These are phyloP conservation scores for Rhodamnia argentea DNA, from an alignment of 345 rosid genomes.

Conservation along the genomic window DNA sequence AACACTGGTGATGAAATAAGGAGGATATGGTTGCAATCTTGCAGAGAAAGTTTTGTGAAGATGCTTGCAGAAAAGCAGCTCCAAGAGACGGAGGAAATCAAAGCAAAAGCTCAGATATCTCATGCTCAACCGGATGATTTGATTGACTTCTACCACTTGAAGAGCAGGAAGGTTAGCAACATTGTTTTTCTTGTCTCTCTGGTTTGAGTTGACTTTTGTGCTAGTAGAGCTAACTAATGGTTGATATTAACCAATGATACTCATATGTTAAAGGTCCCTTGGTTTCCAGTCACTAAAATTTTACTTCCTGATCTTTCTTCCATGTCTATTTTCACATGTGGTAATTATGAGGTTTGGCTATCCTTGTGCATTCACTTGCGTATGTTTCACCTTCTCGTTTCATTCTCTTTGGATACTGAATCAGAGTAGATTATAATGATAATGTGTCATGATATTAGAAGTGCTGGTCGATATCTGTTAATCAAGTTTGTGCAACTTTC, in stretches of 20 bases:
- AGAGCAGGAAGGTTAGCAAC: conserved; percentile 82
- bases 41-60: conserved; percentile 88
- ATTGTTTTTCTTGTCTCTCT: neutral
- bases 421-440: neutral
- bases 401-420: neutral
- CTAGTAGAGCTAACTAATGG: neutral
- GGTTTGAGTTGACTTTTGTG: neutral
- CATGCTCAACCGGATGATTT: conserved; percentile 98
- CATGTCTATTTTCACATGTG: neutral
- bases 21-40: conserved; percentile 83
- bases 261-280: neutral
- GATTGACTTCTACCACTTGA: conserved; percentile 92
- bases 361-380: neutral
- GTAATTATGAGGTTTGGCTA: neutral
- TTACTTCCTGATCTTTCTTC: neutral
- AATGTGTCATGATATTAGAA: neutral
- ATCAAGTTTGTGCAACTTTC: neutral
- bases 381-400: neutral
- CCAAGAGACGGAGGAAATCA: conserved; percentile 74
- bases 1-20: conserved; percentile 69
- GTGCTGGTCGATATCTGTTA: neutral
- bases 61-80: conserved; percentile 94
- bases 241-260: neutral
- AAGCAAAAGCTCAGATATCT: conserved; percentile 89
- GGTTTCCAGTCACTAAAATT: neutral